Conservation (phyloP, 768 basidiomycete genomes). For the Auricularia auricula-judae region DNA sequence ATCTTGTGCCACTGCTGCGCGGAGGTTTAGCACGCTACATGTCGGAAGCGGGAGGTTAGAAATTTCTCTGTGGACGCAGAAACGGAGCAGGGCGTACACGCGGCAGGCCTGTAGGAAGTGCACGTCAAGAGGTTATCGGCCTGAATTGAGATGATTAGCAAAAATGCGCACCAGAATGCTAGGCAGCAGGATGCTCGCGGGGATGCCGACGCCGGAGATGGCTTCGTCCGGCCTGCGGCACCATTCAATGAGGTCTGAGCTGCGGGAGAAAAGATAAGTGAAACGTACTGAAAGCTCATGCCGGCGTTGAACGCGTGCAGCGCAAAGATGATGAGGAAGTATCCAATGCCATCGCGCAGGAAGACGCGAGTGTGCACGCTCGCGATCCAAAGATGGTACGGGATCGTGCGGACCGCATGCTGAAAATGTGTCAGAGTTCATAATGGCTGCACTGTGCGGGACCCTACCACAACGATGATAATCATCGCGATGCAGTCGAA, state of each 20-base stretch:
- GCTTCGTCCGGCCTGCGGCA: neutral
- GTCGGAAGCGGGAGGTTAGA: neutral
- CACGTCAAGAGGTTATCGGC: neutral
- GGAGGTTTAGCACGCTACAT: neutral
- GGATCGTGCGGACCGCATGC: neutral
- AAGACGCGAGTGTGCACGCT: neutral
- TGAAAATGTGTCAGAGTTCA: neutral
- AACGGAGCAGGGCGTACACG: neutral
- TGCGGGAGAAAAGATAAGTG: neutral
- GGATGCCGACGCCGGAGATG: neutral
- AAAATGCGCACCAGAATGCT: neutral
- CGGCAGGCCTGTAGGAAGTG: neutral
- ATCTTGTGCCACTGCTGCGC: neutral
- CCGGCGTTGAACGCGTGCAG: neutral
- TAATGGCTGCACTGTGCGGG: neutral
- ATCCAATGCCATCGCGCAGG: neutral
- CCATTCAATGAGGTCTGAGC: neutral
- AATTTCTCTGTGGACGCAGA: neutral
- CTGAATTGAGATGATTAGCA: neutral
- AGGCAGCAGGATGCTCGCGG: neutral
- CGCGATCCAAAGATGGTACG: neutral
- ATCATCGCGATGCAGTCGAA: neutral
- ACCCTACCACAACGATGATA: neutral
- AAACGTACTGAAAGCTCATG: neutral
- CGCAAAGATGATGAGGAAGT: neutral